These are phyloP conservation scores for Lachancea dasiensis DNA, from an alignment of 805 yeast species.

Conservation along the genomic window DNA sequence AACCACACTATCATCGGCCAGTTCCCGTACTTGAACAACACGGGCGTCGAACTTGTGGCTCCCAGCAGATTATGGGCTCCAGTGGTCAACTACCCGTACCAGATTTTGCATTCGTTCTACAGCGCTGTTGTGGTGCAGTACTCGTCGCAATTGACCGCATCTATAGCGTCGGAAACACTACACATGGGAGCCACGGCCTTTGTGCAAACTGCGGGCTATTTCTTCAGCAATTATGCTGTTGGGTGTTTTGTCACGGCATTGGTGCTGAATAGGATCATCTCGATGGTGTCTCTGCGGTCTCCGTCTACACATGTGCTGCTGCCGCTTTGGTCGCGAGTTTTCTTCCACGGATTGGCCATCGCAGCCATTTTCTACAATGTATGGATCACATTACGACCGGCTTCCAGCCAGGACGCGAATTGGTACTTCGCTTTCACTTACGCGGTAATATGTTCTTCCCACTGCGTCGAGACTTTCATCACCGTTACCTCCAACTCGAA, in stretches of 20 bases:
- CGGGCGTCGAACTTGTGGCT: conserved; percentile 14
- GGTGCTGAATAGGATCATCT: conserved; percentile 49
- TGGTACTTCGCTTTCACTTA: conserved; percentile 46
- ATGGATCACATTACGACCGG: conserved; percentile 12
- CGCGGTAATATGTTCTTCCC: conserved; percentile 57
- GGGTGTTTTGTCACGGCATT: conserved; percentile 55
- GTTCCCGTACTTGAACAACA: conserved; percentile 24
- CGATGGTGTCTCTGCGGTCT: conserved; percentile 50
- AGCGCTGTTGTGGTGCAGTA: conserved; percentile 23
- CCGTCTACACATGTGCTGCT: conserved; percentile 21
- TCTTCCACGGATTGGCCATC: conserved; percentile 29
- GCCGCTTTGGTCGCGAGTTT: conserved; percentile 27
- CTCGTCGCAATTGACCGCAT: background rate
- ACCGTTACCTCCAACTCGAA: conserved; percentile 41
- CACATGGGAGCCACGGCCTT: conserved; percentile 4
- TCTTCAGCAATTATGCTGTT: conserved; percentile 45
- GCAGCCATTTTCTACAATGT: conserved; percentile 14
- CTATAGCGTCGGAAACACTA: conserved; percentile 1
- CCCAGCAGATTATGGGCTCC: conserved; percentile 10
- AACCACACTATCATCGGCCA: conserved; percentile 2
- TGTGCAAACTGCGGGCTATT: conserved; percentile 33
- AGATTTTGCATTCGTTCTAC: conserved; percentile 16
- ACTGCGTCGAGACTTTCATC: conserved; percentile 44
- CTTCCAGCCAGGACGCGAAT: background rate
- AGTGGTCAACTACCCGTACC: conserved; percentile 20